Conservation (phyloP, 2,329 filamentous ascomycete species). For the Zymoseptoria passerinii region DNA sequence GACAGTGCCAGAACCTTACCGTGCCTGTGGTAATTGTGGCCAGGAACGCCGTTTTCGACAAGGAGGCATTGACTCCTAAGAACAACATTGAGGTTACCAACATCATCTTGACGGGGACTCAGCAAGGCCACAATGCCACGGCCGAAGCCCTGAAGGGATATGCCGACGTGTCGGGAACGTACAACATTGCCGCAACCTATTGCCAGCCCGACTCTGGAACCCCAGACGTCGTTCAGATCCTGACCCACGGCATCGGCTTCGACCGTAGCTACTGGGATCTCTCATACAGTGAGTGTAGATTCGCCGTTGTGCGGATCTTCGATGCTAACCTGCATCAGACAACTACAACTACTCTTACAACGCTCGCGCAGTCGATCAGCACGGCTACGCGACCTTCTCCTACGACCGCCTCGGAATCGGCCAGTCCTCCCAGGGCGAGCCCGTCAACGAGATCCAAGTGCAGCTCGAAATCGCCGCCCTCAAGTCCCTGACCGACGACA, state of each 20-base stretch:
- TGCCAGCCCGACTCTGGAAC: slow-evolving; percentile 46
- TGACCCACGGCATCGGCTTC: slow-evolving; percentile 49
- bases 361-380: slow-evolving; percentile 44
- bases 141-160: slow-evolving; percentile 41
- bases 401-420: slow-evolving; percentile 57
- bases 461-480: slow-evolving; percentile 52
- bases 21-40: slow-evolving; percentile 50
- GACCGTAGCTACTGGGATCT: slow-evolving; percentile 57
- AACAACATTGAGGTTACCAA: slow-evolving; percentile 51
- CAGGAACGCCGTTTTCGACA: slow-evolving; percentile 46
- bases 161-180: slow-evolving; percentile 44
- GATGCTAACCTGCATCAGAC: background rate
- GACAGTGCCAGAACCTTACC: slow-evolving; percentile 42
- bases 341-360: slow-evolving; percentile 57
- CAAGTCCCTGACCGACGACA: slow-evolving; percentile 43
- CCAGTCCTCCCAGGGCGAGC: slow-evolving; percentile 50
- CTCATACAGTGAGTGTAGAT: slow-evolving; percentile 36
- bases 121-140: slow-evolving; percentile 45
- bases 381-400: slow-evolving; percentile 51
- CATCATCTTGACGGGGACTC: slow-evolving; percentile 45
- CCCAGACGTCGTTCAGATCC: slow-evolving; percentile 38
- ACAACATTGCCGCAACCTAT: slow-evolving; percentile 53
- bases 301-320: background rate
- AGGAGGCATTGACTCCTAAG: slow-evolving; percentile 35
- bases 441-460: slow-evolving; percentile 52